These are phyloP conservation scores for Sclerotinia spermophila DNA, from an alignment of 2,329 filamentous ascomycete genomes.

Conservation along the genomic window DNA sequence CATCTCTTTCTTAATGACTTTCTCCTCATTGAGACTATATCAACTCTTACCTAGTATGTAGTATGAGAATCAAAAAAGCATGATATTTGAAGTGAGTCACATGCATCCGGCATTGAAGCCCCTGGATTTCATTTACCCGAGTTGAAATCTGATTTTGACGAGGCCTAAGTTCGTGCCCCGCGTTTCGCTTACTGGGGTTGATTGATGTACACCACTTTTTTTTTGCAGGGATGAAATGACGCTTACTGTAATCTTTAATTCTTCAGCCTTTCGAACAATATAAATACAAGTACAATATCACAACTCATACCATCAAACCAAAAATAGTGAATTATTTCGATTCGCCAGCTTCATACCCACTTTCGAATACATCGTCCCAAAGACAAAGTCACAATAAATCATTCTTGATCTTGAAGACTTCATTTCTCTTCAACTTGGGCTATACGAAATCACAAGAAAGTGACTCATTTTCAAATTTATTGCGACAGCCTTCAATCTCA, in stretches of 20 bases:
- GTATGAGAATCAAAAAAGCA: background rate
- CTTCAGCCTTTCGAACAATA: conserved; percentile 15
- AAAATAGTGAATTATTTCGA: background rate
- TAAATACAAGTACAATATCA: background rate
- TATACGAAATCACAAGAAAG: background rate
- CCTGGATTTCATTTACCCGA: background rate
- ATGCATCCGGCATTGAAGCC: background rate
- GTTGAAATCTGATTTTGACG: conserved; percentile 2
- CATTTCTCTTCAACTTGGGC: background rate
- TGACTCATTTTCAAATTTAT: conserved; percentile 16
- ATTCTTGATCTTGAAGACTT: background rate
- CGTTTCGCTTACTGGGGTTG: background rate
- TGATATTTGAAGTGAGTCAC: background rate
- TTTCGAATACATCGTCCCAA: background rate
- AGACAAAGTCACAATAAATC: background rate
- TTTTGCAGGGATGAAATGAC: conserved; percentile 14
- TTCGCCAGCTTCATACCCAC: background rate
- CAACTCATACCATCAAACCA: background rate
- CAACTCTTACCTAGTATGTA: background rate
- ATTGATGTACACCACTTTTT: background rate
- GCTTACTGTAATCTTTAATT: conserved; percentile 15
- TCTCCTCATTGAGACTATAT: background rate
- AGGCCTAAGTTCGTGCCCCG: background rate
- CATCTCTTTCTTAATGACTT: background rate
- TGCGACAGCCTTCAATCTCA: conserved; percentile 1